These are phyloP conservation scores for Sergeia podlipaevii DNA, from an alignment of 208 protist genomes.

Conservation along the genomic window DNA sequence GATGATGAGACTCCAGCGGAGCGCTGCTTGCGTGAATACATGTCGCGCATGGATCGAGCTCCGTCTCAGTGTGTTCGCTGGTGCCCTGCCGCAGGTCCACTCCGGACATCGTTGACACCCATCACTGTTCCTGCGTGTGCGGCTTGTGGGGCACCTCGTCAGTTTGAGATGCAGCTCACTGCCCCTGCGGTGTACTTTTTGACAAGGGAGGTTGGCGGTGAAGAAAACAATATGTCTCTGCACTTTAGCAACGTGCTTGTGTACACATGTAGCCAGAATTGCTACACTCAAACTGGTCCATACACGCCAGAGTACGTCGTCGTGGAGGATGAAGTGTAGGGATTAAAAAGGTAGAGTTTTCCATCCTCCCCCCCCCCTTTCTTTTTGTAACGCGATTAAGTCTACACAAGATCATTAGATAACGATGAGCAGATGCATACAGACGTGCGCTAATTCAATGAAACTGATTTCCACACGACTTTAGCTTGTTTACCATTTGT, in stretches of 20 bases:
- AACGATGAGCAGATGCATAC: too few relatives aligned
- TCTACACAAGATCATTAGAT: too few relatives aligned
- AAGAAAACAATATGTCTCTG: constrained; percentile 47
- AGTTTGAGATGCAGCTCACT: constrained; percentile 82
- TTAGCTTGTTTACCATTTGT: constrained; percentile 15
- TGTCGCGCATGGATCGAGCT: constrained; percentile 56
- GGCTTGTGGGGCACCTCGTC: constrained; percentile 42
- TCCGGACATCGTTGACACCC: constrained; percentile 26
- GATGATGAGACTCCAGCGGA: constrained; percentile 71
- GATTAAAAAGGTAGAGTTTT: neutral
- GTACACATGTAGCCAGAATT: constrained; percentile 75
- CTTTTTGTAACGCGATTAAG: neutral
- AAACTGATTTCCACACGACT: too few relatives aligned
- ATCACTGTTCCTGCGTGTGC: constrained; percentile 46
- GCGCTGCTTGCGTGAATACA: constrained; percentile 64
- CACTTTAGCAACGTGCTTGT: constrained; percentile 84
- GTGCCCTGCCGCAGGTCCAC: constrained; percentile 58
- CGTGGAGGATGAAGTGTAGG: constrained; percentile 79
- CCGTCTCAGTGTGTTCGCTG: constrained; percentile 87
- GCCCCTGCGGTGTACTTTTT: constrained; percentile 81
- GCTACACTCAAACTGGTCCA: constrained; percentile 48
- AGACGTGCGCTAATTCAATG: too few relatives aligned
- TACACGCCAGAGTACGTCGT: constrained; percentile 69
- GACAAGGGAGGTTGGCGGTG: constrained; percentile 43
- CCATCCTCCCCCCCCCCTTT: neutral